Evolutionary conservation across 768 basidiomycete species (phyloP), one percentile per base, ranked within the genome.

Genomic region (Hemileccinum impolitum): DNA sequence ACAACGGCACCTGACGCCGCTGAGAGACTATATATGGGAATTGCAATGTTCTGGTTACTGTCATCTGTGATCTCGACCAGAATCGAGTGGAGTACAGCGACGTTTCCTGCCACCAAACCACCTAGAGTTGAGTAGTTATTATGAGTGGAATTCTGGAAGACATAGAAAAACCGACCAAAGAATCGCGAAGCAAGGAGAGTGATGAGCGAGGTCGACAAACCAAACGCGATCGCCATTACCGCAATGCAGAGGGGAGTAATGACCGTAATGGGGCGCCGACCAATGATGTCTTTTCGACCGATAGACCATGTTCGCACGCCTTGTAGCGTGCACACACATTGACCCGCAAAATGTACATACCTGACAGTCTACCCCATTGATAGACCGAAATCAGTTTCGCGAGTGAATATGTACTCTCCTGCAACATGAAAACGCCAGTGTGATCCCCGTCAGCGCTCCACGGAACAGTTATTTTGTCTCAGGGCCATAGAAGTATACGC

Each of bases 351-450:
- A 23, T 23, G 23, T 8, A 30, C 28, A 12, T 30, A 30, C 28
- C 28, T 30, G 28, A 30, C 8, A 30, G 28, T 30, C 28, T 30
- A 30, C 28, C 28, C 28, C 28, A 30, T 80, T 28, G 82, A 85
- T 82, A 80, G 34, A 84, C 82, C 6, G 77, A 79, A 36, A 78
- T 63, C 11, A 83, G 68, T 57, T 85, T 82, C 0, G 79, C 71
- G 21, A 87, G 54, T 6, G 81, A 80, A 58, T 84, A 85, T 10
- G 73, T 73, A 30, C 81, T 81, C 59, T 85, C 83, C 84, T 85
- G 1, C 58, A 74, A 48, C 48, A 30, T 30, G 9, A 8, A 30
- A 30, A 12, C 9, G 9, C 8, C 9, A 30, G 28, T 8, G 8
- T 12, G 28, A 30, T 9, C 28, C 2, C 6, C 23, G 28, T 30